Evolutionary conservation across 2,329 filamentous ascomycete species (phyloP).

Genomic region (Aspergillus ruber): DNA sequence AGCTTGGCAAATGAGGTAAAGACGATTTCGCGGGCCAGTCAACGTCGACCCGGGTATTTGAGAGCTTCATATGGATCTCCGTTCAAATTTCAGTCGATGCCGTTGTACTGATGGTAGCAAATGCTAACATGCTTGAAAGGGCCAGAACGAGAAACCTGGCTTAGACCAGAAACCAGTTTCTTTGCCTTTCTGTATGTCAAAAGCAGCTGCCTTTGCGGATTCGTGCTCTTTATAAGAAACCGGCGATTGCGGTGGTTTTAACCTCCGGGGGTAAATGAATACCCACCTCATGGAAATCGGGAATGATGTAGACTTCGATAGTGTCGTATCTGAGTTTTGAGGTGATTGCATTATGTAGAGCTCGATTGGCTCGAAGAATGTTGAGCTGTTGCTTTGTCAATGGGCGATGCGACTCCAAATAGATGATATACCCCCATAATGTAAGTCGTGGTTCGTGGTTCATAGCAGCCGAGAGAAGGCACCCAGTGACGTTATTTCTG

Average conservation of each 20-base stretch:
- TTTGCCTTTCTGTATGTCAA: background rate
- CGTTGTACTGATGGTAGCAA: background rate
- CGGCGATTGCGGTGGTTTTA: background rate
- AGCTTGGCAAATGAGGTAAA: background rate
- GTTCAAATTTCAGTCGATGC: background rate
- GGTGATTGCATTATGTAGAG: background rate
- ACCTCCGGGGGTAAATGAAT: background rate
- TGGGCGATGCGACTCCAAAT: background rate
- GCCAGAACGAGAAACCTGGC: background rate
- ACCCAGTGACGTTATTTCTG: background rate
- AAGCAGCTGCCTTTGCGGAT: background rate
- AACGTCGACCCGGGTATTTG: background rate
- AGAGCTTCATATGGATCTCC: background rate
- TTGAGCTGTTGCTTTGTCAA: background rate
- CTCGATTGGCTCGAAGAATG: background rate
- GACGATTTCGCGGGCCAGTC: background rate
- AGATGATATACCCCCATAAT: background rate
- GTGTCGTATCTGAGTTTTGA: background rate
- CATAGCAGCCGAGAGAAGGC: background rate
- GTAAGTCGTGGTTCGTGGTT: background rate
- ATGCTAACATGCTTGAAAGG: background rate
- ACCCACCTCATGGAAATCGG: background rate
- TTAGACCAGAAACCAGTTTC: background rate
- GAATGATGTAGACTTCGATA: background rate
- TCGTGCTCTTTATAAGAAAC: background rate